Evolutionary conservation across 352 stramenopile genomes (phyloP).

Genomic region (Plasmopara halstedii): DNA sequence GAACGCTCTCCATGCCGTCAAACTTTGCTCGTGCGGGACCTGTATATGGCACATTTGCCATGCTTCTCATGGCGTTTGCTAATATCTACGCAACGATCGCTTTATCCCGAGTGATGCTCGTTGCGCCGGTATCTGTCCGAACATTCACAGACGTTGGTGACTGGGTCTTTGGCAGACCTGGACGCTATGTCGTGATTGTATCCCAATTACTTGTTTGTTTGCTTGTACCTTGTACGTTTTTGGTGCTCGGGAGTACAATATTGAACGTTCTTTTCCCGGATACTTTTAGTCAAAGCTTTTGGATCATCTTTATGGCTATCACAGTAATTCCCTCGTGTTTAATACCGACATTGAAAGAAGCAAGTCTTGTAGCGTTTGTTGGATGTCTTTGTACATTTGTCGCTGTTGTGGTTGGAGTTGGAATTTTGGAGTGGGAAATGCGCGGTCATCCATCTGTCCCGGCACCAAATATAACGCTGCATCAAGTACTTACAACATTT

Average conservation of each 20-base stretch:
- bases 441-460: constrained; percentile 28
- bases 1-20: constrained; percentile 48
- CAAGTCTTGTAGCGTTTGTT: constrained; percentile 38
- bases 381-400: constrained; percentile 49
- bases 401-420: constrained; percentile 42
- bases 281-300: constrained; percentile 39
- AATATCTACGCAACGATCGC: constrained; percentile 54
- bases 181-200: constrained; percentile 46
- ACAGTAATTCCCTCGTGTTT: constrained; percentile 47
- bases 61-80: constrained; percentile 52
- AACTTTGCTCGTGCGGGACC: constrained; percentile 54
- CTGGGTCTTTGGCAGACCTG: constrained; percentile 36
- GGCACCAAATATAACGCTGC: constrained; percentile 35
- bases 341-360: constrained; percentile 57
- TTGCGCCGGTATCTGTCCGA: constrained; percentile 43
- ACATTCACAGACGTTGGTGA: constrained; percentile 60
- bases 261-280: constrained; percentile 42
- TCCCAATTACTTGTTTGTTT: constrained; percentile 51
- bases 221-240: constrained; percentile 44
- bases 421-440: constrained; percentile 33
- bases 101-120: constrained; percentile 55
- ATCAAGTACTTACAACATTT: constrained; percentile 44
- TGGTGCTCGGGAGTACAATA: constrained; percentile 55
- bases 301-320: constrained; percentile 54
- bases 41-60: constrained; percentile 32